Conservation (phyloP, 2,329 filamentous ascomycete genomes). For the Graphium sp. region DNA sequence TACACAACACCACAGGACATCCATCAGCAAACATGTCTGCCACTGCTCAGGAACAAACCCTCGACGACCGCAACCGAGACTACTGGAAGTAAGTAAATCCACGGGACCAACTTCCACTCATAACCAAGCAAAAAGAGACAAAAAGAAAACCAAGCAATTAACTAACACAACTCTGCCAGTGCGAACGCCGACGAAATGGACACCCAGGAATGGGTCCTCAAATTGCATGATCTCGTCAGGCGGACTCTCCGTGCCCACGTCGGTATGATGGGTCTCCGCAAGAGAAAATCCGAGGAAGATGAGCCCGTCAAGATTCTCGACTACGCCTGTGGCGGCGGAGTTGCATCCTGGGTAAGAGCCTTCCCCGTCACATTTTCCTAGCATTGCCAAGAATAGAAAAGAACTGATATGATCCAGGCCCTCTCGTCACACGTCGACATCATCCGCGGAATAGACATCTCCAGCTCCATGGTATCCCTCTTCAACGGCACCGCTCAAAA, state of each 20-base stretch:
- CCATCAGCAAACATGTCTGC: no score
- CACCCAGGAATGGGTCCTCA: constrained; percentile 7
- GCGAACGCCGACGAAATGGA: constrained; percentile 5
- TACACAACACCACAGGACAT: no score
- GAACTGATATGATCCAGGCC: constrained; percentile 10
- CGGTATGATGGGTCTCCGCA: constrained; percentile 4
- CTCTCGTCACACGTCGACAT: constrained; percentile 12
- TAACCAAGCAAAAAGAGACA: not conserved
- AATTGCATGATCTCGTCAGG: constrained; percentile 4
- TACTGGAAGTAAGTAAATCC: constrained; percentile 6
- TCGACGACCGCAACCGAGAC: constrained; percentile 6
- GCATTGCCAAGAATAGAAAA: no score
- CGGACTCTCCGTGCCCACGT: constrained; percentile 6
- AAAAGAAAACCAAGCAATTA: not conserved
- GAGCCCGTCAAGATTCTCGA: constrained; percentile 11
- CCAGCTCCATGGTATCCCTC: constrained; percentile 12
- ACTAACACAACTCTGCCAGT: constrained; percentile 1
- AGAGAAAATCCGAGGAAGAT: not conserved
- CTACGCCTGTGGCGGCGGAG: constrained; percentile 14
- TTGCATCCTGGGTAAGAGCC: constrained; percentile 12
- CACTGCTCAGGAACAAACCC: no score
- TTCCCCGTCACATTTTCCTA: not conserved
- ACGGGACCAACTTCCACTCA: not conserved
- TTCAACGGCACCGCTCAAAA: constrained; percentile 14
- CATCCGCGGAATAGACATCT: constrained; percentile 17